Evolutionary conservation across 345 rosid genomes (phyloP).

Genomic region (Populus nigra): DNA sequence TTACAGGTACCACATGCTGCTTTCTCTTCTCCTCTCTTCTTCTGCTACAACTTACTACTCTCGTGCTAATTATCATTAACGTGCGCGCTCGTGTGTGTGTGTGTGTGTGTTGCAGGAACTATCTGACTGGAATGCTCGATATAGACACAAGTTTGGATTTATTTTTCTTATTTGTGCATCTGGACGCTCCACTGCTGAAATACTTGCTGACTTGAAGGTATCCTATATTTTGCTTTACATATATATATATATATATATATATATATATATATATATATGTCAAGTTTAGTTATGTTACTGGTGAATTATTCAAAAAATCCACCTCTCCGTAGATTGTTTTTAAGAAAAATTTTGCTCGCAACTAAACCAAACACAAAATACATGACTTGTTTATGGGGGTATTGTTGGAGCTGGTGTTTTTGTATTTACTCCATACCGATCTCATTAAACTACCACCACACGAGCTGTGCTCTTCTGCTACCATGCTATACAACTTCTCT

Average conservation of each 20-base stretch:
- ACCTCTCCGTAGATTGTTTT: too few species aligned
- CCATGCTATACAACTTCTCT: too few species aligned
- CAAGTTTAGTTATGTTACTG: too few species aligned
- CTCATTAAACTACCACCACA: background rate
- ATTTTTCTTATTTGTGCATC: constrained; percentile 76
- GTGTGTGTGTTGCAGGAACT: constrained; percentile 48
- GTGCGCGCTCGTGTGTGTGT: background rate
- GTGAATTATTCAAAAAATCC: too few species aligned
- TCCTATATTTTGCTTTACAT: background rate
- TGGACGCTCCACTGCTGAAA: constrained; percentile 69
- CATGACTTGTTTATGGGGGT: background rate
- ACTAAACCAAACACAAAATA: too few species aligned
- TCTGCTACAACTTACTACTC: background rate
- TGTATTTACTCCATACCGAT: background rate
- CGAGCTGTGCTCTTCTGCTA: too few species aligned
- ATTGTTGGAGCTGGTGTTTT: background rate
- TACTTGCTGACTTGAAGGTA: constrained; percentile 78
- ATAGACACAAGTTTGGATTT: constrained; percentile 66
- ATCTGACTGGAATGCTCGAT: constrained; percentile 64
- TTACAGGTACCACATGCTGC: constrained; percentile 42
- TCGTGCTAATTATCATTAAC: too few species aligned
- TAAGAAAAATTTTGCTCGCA: too few species aligned
- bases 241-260: too few species aligned
- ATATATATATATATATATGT: too few species aligned
- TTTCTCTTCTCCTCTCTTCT: background rate